These are phyloP conservation scores for Ophiocordyceps camponoti-rufipedis DNA, from an alignment of 2,329 filamentous ascomycete genomes.

Conservation along the genomic window DNA sequence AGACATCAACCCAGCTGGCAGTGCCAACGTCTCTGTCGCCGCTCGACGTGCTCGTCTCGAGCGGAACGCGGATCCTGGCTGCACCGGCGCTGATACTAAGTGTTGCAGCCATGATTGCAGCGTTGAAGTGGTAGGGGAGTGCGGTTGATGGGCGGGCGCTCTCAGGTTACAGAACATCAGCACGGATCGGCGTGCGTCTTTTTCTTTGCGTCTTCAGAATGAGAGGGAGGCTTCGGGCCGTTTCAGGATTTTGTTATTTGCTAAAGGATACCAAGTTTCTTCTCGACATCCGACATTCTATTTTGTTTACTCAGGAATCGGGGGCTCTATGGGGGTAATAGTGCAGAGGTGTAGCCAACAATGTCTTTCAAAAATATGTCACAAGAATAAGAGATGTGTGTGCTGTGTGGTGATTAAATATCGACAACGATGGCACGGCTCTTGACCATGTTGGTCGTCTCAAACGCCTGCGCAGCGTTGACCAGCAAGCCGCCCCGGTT, in stretches of 20 bases:
- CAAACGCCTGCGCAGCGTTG: conserved; percentile 38
- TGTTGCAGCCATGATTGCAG: neutral
- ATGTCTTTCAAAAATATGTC: too few species aligned
- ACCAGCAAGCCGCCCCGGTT: conserved; percentile 33
- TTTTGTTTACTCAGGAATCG: too few species aligned
- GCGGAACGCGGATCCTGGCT: neutral
- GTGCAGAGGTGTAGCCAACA: too few species aligned
- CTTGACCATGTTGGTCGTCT: conserved; percentile 29
- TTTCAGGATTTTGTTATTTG: neutral
- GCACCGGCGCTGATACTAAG: neutral
- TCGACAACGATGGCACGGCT: conserved; percentile 20
- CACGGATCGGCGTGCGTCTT: neutral
- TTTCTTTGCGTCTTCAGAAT: neutral
- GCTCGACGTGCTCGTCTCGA: neutral
- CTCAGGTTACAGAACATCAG: neutral
- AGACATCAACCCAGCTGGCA: neutral
- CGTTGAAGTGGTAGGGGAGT: neutral
- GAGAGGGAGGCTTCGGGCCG: neutral
- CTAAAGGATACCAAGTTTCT: neutral
- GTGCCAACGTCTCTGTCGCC: neutral
- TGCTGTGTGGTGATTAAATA: conserved; percentile 5
- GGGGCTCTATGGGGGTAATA: too few species aligned
- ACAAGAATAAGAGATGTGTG: neutral
- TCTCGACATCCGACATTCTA: too few species aligned
- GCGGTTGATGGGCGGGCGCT: neutral